Evolutionary conservation across 2,329 filamentous ascomycete genomes (phyloP).

Genomic region (Raffaelea arxii): DNA sequence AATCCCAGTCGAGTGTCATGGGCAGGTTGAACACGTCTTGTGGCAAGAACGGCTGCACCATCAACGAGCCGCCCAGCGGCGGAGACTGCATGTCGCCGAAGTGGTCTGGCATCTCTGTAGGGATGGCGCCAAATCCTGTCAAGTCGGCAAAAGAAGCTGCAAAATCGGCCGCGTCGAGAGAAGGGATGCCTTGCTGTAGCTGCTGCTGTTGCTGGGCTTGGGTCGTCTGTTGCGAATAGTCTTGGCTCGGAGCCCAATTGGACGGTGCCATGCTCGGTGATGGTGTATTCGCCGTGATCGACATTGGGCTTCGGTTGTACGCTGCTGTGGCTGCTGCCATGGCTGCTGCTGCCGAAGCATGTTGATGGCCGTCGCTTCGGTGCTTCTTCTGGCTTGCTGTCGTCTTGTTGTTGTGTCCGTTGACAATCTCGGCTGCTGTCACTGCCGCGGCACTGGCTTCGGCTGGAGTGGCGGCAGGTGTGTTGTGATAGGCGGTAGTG

Average conservation of each 20-base stretch:
- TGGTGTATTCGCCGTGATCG: conserved; percentile 25
- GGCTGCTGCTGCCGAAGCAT: conserved; percentile 19
- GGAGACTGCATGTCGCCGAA: conserved; percentile 25
- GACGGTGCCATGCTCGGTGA: conserved; percentile 35
- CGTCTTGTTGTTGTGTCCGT: conserved; percentile 11
- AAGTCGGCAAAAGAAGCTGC: conserved; percentile 34
- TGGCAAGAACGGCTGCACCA: conserved; percentile 81
- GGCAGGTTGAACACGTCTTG: conserved; percentile 93
- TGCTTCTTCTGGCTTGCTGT: conserved; percentile 5
- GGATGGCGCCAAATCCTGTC: conserved; percentile 29
- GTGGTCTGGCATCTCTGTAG: conserved; percentile 12
- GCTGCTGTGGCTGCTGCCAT: conserved; percentile 16
- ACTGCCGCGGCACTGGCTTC: conserved; percentile 10
- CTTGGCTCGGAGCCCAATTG: conserved; percentile 29
- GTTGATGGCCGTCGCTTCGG: conserved; percentile 9
- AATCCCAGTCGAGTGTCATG: conserved; percentile 89
- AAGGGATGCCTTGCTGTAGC: neutral
- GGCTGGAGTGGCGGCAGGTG: conserved; percentile 11
- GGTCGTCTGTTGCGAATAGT: conserved; percentile 2
- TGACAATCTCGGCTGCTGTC: conserved; percentile 14
- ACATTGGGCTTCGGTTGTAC: conserved; percentile 31
- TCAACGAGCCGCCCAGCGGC: conserved; percentile 28
- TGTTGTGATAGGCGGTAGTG: conserved; percentile 9
- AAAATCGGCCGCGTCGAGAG: conserved; percentile 9
- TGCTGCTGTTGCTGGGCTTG: conserved; percentile 24